Conservation (phyloP, 2,329 filamentous ascomycete genomes). For the Paecilomyces sp. region DNA sequence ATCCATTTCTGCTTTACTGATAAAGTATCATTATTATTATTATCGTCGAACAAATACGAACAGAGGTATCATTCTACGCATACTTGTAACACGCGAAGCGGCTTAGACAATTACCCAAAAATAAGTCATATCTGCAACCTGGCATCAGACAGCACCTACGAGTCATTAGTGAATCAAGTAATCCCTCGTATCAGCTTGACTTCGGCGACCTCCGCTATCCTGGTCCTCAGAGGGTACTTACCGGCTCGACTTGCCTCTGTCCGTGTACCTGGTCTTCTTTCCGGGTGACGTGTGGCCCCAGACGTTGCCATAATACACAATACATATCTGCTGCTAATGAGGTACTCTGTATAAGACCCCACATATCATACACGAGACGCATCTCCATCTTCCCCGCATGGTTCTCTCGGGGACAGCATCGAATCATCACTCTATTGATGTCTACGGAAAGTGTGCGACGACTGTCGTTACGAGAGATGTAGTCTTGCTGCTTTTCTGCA, state of each 20-base stretch:
- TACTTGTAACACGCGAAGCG: not conserved
- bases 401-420: not conserved
- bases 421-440: not conserved
- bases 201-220: not conserved
- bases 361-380: not conserved
- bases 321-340: too few species aligned
- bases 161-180: not conserved
- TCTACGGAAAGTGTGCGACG: not conserved
- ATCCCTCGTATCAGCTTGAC: not conserved
- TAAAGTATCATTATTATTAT: too few species aligned
- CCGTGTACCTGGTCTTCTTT: not conserved
- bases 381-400: not conserved
- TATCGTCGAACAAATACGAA: too few species aligned
- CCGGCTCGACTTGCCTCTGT: not conserved
- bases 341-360: not conserved
- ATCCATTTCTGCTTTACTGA: not conserved
- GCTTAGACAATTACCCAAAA: not conserved
- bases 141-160: too few species aligned
- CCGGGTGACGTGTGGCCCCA: not conserved
- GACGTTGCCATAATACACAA: too few species aligned
- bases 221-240: not conserved
- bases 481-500: not conserved
- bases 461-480: not conserved
- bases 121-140: not conserved
- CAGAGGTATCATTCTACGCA: too few species aligned